phyloP scores from a whole-genome alignment of 129 eudicot genomes.

The Glebionis coronaria region DNA sequence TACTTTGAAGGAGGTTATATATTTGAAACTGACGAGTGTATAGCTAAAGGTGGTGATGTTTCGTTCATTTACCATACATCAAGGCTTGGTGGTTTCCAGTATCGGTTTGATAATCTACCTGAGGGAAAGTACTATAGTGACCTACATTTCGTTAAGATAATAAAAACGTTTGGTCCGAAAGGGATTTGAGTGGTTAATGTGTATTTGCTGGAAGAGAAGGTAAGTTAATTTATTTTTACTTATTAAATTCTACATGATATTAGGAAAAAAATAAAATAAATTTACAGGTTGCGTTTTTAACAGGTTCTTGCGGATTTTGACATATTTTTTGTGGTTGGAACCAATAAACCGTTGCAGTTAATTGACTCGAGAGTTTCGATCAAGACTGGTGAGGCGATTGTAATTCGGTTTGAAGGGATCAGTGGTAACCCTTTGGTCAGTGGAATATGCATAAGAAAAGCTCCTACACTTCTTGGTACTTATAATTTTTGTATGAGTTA shows the following conservation, averaged over 20 bases:
- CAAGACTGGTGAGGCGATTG: too few relatives aligned
- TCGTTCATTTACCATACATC: slow-evolving; percentile 77
- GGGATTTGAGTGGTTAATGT: slow-evolving; percentile 91
- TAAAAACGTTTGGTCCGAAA: slow-evolving; percentile 76
- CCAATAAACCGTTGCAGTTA: slow-evolving; percentile 82
- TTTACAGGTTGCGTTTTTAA: too few relatives aligned
- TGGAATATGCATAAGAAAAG: slow-evolving; percentile 84
- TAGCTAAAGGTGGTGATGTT: slow-evolving; percentile 66
- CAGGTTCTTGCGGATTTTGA: too few relatives aligned
- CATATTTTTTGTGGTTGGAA: too few relatives aligned
- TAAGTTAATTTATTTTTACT: too few relatives aligned
- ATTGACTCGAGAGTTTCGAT: slow-evolving; percentile 65
- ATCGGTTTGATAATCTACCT: slow-evolving; percentile 51
- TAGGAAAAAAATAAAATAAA: too few relatives aligned
- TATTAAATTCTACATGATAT: too few relatives aligned
- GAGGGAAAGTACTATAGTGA: slow-evolving; percentile 83
- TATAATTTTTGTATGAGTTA: too few relatives aligned
- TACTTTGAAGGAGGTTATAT: slow-evolving; percentile 78
- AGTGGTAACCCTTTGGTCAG: slow-evolving; percentile 81
- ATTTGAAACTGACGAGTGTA: slow-evolving; percentile 65
- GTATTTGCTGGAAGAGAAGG: too few relatives aligned
- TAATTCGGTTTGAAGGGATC: too few relatives aligned
- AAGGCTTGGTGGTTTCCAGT: slow-evolving; percentile 67
- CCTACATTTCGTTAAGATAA: slow-evolving; percentile 90
- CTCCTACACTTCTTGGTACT: slow-evolving; percentile 58